Evolutionary conservation across 129 eudicot species (phyloP), one percentile per base, ranked within the genome.

Genomic region (Solidago caesia): DNA sequence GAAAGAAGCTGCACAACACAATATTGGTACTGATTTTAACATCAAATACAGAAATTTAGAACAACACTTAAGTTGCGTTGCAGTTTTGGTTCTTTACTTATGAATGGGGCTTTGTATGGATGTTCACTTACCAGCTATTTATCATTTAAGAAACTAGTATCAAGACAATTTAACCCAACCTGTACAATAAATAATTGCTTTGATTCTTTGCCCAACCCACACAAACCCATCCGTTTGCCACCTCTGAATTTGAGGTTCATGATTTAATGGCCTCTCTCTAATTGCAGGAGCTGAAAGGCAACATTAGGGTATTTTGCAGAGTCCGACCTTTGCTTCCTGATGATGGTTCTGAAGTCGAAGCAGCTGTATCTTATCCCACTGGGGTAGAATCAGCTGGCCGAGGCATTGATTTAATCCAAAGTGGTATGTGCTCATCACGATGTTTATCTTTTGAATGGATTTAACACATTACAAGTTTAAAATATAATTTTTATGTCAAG

Each of bases 1-100:
- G 93, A 48, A 88, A 85, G 66, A 88, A 88, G 67, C 87, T 88
- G 16, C 93, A 88, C 58, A 88, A 88, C 29, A 88, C 93, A 5
- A 88, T 88, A 68, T 81, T 88, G 89, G 93, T 85, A 83, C 11
- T 48, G 12, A 55, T 29, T 65, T 60, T 41, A 8, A 29, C 73
- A 26, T 45, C 8, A 8, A 6, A 52, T 71, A 8, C 41, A 11
- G 41, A n/a, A 2, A 15, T 51, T 7, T 11, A 64, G 41, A 58
- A 45, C 33, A 33, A 62, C 29, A 48, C 13, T 63, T 6, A 43
- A 44, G 13, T 58, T 21, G 72, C 14, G 43, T 44, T 55, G 8
- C 43, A 21, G 2, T 45, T 46, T 67, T 5, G 10, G 42, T 4
- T 11, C 0, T 15, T 43, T 66, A 44, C 52, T 65, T 65, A 21